Percentiles rank a stretch among this genome's conserved stretches.
Evolutionary conservation across 2,329 filamentous ascomycete genomes (phyloP).

Genomic region (Fusarium zealandicum): DNA sequence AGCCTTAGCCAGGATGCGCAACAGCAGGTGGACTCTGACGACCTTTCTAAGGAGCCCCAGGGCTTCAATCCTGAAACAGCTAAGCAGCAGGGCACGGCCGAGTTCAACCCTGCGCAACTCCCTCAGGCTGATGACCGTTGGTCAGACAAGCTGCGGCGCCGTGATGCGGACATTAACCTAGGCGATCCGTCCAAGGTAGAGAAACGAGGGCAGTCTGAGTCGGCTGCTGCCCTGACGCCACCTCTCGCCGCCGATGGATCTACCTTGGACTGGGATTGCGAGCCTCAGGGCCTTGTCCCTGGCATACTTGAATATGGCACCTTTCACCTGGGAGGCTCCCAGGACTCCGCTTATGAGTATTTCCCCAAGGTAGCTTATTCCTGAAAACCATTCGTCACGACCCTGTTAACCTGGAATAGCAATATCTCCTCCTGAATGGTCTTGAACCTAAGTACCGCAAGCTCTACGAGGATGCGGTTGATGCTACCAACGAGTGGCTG

Average conservation of each 20-base stretch:
- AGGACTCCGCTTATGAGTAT: constrained; percentile 77
- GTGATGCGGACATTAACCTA: constrained; percentile 7
- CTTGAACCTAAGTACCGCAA: constrained; percentile 73
- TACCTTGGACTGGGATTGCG: constrained; percentile 56
- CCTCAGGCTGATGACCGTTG: constrained; percentile 28
- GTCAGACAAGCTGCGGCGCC: constrained; percentile 31
- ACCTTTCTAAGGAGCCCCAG: constrained; percentile 39
- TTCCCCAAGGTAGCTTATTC: constrained; percentile 62
- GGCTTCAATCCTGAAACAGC: constrained; percentile 33
- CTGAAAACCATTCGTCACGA: not conserved
- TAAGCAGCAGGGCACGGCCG: constrained; percentile 3
- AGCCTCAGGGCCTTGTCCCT: constrained; percentile 64
- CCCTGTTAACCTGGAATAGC: constrained; percentile 54
- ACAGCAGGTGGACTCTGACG: constrained; percentile 46
- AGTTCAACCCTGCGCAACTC: constrained; percentile 15
- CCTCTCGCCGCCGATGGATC: constrained; percentile 48
- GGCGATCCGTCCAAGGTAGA: constrained; percentile 1
- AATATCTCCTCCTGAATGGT: constrained; percentile 78
- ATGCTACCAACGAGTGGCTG: constrained; percentile 74
- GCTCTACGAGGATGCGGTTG: constrained; percentile 73
- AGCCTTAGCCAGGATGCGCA: constrained; percentile 47
- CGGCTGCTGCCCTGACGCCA: constrained; percentile 18
- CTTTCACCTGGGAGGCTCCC: constrained; percentile 68
- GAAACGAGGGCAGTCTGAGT: constrained; percentile 1
- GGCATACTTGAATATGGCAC: constrained; percentile 54